Conservation (phyloP, 345 rosid species). For the Boechera stricta region DNA sequence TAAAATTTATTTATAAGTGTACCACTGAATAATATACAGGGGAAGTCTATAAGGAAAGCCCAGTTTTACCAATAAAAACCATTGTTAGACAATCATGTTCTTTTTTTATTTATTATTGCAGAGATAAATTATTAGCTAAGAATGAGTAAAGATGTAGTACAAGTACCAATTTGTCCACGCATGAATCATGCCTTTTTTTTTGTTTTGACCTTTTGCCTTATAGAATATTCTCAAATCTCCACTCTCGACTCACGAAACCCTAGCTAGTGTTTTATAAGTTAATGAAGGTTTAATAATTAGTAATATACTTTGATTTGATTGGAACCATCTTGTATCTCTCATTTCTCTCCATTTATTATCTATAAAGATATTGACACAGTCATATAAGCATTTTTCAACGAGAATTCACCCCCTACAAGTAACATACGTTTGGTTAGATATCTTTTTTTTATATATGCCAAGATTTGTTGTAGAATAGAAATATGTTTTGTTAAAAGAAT, state of each 20-base stretch:
- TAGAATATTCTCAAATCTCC: slow-evolving; percentile 24
- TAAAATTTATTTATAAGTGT: too few relatives aligned
- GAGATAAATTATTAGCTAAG: slow-evolving; percentile 16
- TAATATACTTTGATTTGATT: slow-evolving; percentile 22
- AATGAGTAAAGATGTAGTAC: slow-evolving; percentile 41
- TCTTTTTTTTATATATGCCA: neutral
- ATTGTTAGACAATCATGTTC: too few relatives aligned
- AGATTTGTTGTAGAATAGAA: neutral
- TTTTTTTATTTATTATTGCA: neutral
- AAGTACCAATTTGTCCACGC: slow-evolving; percentile 35
- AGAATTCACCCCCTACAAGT: neutral
- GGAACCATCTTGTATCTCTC: slow-evolving; percentile 1
- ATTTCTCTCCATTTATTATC: neutral
- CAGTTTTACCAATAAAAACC: too few relatives aligned
- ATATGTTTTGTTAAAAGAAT: neutral
- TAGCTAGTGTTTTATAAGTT: neutral
- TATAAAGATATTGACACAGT: neutral
- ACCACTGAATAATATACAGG: too few relatives aligned
- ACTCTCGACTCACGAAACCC: slow-evolving; percentile 20
- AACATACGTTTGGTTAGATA: neutral
- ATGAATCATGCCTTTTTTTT: slow-evolving; percentile 39
- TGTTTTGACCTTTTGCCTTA: slow-evolving; percentile 10
- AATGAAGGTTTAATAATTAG: neutral
- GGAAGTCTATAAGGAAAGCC: too few relatives aligned
- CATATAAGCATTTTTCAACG: slow-evolving; percentile 11